Evolutionary conservation across 1,284 basidiomycete species (phyloP).

Genomic region (Papiliotrema fonsecae): DNA sequence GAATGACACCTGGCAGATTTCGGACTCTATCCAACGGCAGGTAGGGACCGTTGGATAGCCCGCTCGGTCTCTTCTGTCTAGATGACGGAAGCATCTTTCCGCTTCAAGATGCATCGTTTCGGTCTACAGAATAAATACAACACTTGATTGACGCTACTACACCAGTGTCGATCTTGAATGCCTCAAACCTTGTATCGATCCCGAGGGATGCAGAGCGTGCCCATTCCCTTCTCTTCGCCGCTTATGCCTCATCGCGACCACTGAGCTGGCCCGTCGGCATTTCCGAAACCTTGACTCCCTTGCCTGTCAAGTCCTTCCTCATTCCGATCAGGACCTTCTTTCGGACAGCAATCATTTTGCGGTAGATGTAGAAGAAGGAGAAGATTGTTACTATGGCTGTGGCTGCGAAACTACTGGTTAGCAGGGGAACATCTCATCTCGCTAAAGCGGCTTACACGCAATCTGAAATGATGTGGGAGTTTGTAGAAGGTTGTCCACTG

Average conservation of each 20-base stretch:
- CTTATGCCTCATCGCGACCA: background rate
- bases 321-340: constrained; percentile 1
- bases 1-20: no score
- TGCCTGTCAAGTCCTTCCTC: background rate
- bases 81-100: no score
- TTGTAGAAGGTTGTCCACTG: constrained; percentile 10
- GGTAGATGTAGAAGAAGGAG: constrained; percentile 79
- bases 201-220: no score
- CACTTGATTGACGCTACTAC: no score
- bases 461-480: constrained; percentile 53
- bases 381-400: constrained; percentile 60
- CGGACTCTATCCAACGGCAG: no score
- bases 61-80: no score
- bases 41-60: no score
- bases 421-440: background rate
- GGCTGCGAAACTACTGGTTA: constrained; percentile 6
- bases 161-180: no score
- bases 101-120: no score
- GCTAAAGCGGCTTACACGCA: constrained; percentile 56
- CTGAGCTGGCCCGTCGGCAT: background rate
- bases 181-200: no score
- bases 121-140: no score
- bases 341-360: constrained; percentile 54
- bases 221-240: no score
- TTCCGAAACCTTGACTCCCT: background rate